Evolutionary conservation across 106 monocot species (phyloP), one percentile per base, ranked within the genome.

Genomic region (Ottelia alismoides): DNA sequence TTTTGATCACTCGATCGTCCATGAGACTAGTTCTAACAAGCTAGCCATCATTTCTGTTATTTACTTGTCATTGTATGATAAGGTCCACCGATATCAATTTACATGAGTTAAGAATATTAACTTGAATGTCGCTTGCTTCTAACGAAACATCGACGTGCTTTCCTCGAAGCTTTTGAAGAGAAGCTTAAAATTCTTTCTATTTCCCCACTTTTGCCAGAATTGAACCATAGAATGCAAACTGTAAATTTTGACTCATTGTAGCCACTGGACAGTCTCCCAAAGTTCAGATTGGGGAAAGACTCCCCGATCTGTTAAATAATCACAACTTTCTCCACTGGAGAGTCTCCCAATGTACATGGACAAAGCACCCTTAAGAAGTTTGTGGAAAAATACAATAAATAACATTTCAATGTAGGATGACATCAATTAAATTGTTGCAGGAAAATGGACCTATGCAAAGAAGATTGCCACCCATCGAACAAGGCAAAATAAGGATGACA

Each of bases 241-340:
- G n/a, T n/a, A n/a, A n/a, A n/a, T n/a, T n/a, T n/a, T n/a, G n/a
- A n/a, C n/a, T n/a, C n/a, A n/a, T n/a, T n/a, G n/a, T n/a, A n/a
- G n/a, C n/a, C n/a, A n/a, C n/a, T n/a, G n/a, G n/a, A n/a, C n/a
- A n/a, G n/a, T n/a, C n/a, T n/a, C n/a, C n/a, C n/a, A n/a, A n/a
- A n/a, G 49, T 74, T 78, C 78, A n/a, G 75, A 78, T 78, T 53
- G 75, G 78, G 24, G 78, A 84, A 51, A 78, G 65, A 28, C 75
- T 63, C 47, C 83, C 83, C 55, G 75, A 66, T 25, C 83, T 75
- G 49, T 52, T 68, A 56, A n/a, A n/a, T n/a, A n/a, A n/a, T n/a
- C n/a, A n/a, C n/a, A n/a, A n/a, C n/a, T n/a, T n/a, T n/a, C n/a
- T n/a, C 83, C 83, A 18, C 71, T 65, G 22, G 26, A 29, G 25